phyloP scores from a whole-genome alignment of 352 stramenopile genomes.

The Phytophthora fragariae region DNA sequence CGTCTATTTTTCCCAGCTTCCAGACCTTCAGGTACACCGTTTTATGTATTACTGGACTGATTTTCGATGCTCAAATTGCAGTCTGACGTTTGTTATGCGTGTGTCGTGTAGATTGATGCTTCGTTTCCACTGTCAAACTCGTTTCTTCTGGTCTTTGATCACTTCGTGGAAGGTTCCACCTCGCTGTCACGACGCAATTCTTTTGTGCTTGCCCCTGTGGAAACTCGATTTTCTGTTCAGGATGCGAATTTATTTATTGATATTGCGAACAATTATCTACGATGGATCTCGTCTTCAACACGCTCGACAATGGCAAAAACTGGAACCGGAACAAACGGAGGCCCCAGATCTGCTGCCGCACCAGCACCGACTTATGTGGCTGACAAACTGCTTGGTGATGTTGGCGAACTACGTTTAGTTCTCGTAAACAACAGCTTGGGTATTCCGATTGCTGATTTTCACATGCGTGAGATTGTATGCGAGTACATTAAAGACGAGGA shows the following conservation, averaged over 20 bases:
- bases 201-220: slow-evolving; percentile 82
- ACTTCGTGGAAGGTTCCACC: slow-evolving; percentile 74
- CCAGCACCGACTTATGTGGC: slow-evolving; percentile 48
- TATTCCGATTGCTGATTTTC: slow-evolving; percentile 88
- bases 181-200: slow-evolving; percentile 71
- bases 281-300: slow-evolving; percentile 46
- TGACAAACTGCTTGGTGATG: slow-evolving; percentile 87
- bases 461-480: slow-evolving; percentile 88
- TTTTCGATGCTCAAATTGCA: neutral
- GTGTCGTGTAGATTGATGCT: slow-evolving; percentile 66
- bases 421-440: slow-evolving; percentile 91
- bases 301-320: slow-evolving; percentile 20
- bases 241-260: slow-evolving; percentile 84
- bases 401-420: slow-evolving; percentile 85
- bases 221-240: slow-evolving; percentile 89
- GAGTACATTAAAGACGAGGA: slow-evolving; percentile 90
- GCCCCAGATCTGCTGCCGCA: neutral
- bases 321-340: slow-evolving; percentile 11
- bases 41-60: neutral
- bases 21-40: slow-evolving; percentile 74
- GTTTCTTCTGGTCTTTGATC: slow-evolving; percentile 85
- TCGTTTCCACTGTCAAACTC: slow-evolving; percentile 86
- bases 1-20: slow-evolving; percentile 88
- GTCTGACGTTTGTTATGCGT: slow-evolving; percentile 9
- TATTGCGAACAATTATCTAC: slow-evolving; percentile 89